Evolutionary conservation across 225 moss, liverwort and hornwort genomes (phyloP), one percentile per base, ranked within the genome.

Genomic region (Takakia lepidozioides): DNA sequence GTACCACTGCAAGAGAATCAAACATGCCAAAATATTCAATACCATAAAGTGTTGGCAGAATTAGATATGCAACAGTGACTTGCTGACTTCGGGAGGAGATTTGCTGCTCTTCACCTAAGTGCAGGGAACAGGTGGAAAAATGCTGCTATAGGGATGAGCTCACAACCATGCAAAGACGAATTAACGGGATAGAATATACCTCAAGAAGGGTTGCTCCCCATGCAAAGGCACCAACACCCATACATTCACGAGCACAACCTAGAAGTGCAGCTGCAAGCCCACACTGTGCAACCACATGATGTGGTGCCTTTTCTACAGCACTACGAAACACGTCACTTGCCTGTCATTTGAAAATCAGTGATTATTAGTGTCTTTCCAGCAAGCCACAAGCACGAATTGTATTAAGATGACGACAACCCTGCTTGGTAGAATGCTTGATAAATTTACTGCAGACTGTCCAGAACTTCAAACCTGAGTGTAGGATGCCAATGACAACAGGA

Each of bases 211-310:
- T 70, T 44, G 87, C 85, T 67, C 75, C 81, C 91, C 91, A 98
- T 56, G 81, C 62, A 48, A 85, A 87, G 44, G 91, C 98, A 53
- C 91, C 98, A 45, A 72, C 66, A 44, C 64, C 62, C 50, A 74
- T 56, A 59, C 87, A 91, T 61, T 87, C 83, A 59, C 98, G 85
- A 78, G 91, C 78, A 60, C 83, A 81, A 38, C 98, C 91, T 59
- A 98, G 63, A 57, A 91, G 82, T 62, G 98, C 91, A 64, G 80
- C 73, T 49, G 77, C 98, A 70, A 98, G 87, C 26, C 98, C 98
- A 66, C 87, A 91, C 40, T 78, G 83, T 27, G 76, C 98, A 56
- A 78, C 85, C 38, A 83, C 76, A 66, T 85, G 81, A 28, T 63
- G 56, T n/a, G 91, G 91, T 61, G 55, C 75, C 65, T 79, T 81